Percentiles rank a stretch among this genome's conserved stretches.
Conservation (phyloP, 805 yeast species). For the Metschnikowia arizonensis region DNA sequence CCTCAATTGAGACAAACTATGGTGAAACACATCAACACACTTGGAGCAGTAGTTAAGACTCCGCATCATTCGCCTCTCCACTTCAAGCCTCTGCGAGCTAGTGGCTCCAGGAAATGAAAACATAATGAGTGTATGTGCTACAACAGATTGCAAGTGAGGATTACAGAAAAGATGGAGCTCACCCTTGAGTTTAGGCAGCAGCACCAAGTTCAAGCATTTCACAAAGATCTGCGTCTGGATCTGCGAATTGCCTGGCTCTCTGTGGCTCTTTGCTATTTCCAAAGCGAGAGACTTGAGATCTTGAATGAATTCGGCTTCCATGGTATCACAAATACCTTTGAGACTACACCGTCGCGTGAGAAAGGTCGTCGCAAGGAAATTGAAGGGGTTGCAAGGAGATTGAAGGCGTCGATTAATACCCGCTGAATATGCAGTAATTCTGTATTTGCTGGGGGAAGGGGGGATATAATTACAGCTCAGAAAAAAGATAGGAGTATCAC, state of each 20-base stretch:
- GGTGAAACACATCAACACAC: slow-evolving; percentile 53
- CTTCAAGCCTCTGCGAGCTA: slow-evolving; percentile 31
- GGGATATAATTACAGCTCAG: not conserved
- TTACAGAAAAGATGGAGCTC: slow-evolving; percentile 56
- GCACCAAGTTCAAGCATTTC: slow-evolving; percentile 20
- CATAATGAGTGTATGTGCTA: slow-evolving; percentile 52
- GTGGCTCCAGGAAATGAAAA: slow-evolving; percentile 48
- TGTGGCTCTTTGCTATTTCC: slow-evolving; percentile 25
- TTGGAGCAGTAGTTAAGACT: slow-evolving; percentile 47
- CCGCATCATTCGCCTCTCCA: slow-evolving; percentile 39
- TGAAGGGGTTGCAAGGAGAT: too few species aligned
- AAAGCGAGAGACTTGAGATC: slow-evolving; percentile 14
- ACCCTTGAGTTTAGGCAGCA: slow-evolving; percentile 13
- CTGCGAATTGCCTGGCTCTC: slow-evolving; percentile 24
- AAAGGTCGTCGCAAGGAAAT: too few species aligned
- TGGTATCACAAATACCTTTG: not conserved
- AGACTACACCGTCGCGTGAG: not conserved
- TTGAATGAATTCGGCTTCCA: slow-evolving; percentile 4
- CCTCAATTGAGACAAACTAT: slow-evolving; percentile 48
- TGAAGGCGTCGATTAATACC: not conserved
- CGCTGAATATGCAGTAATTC: not conserved
- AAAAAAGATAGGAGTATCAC: not conserved
- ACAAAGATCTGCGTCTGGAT: slow-evolving; percentile 27
- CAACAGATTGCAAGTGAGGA: slow-evolving; percentile 41
- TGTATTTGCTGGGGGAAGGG: not conserved